Percentiles rank a stretch among this genome's conserved stretches.
These are phyloP conservation scores for Orbilia javanica DNA, from an alignment of 2,329 filamentous ascomycete species.

Conservation along the genomic window DNA sequence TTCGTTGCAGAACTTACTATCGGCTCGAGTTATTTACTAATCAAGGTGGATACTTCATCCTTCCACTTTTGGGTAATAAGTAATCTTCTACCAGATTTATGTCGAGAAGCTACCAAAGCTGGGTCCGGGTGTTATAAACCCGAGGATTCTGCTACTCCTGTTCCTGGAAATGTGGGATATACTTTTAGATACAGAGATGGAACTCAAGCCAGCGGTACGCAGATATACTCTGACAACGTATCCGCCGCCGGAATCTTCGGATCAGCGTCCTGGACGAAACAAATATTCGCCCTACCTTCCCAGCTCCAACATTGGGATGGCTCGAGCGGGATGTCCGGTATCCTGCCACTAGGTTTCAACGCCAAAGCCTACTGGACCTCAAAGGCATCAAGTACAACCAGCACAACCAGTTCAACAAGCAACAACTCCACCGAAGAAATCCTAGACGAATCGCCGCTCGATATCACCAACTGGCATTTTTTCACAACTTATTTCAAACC, in stretches of 20 bases:
- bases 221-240: conserved; percentile 24
- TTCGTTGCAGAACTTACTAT: conserved; percentile 51
- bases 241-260: conserved; percentile 37
- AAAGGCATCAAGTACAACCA: not conserved
- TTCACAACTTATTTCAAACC: conserved; percentile 57
- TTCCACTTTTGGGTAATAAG: conserved; percentile 55
- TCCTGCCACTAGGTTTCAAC: conserved; percentile 45
- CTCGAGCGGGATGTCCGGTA: conserved; percentile 27
- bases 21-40: conserved; percentile 19
- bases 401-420: not conserved
- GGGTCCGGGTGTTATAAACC: conserved; percentile 43
- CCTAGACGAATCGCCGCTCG: conserved; percentile 30
- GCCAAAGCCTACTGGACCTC: conserved; percentile 19
- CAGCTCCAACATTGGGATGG: conserved; percentile 18
- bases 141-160: not conserved
- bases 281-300: conserved; percentile 31
- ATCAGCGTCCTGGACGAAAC: conserved; percentile 17
- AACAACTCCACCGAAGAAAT: conserved; percentile 29
- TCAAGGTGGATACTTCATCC: conserved; percentile 40
- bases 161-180: conserved; percentile 13
- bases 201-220: conserved; percentile 17
- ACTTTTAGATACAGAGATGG: conserved; percentile 43
- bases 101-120: not conserved
- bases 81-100: conserved; percentile 19
- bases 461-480: conserved; percentile 42